Evolutionary conservation across 2,329 filamentous ascomycete genomes (phyloP).

Genomic region (Rutstroemia sp.): DNA sequence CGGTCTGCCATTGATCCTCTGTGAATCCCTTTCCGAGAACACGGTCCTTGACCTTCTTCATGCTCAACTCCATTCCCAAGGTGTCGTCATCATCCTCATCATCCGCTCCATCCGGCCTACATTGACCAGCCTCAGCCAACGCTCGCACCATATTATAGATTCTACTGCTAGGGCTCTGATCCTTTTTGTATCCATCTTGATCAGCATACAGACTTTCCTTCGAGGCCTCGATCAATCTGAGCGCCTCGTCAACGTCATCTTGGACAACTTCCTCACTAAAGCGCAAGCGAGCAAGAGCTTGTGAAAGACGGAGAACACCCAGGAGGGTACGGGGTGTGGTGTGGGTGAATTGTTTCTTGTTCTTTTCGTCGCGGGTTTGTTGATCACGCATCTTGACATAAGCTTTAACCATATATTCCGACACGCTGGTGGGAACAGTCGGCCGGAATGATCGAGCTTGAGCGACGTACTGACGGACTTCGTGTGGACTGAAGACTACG

Average conservation of each 20-base stretch:
- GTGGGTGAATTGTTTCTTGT: slow-evolving; percentile 88
- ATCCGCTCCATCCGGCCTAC: slow-evolving; percentile 34
- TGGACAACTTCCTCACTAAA: slow-evolving; percentile 80
- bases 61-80: slow-evolving; percentile 65
- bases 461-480: slow-evolving; percentile 94
- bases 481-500: slow-evolving; percentile 82
- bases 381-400: slow-evolving; percentile 92
- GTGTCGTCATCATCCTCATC: slow-evolving; percentile 67
- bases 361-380: slow-evolving; percentile 84
- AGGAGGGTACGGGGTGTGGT: slow-evolving; percentile 90
- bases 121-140: slow-evolving; percentile 76
- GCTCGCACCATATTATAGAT: slow-evolving; percentile 93
- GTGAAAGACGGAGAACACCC: slow-evolving; percentile 84
- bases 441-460: slow-evolving; percentile 86
- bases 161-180: slow-evolving; percentile 75
- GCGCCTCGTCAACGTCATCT: slow-evolving; percentile 92
- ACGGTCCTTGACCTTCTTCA: slow-evolving; percentile 82
- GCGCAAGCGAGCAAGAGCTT: slow-evolving; percentile 84
- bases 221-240: slow-evolving; percentile 85
- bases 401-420: slow-evolving; percentile 94
- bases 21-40: slow-evolving; percentile 97
- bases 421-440: slow-evolving; percentile 73
- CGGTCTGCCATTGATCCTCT: slow-evolving; percentile 79
- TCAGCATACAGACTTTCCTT: slow-evolving; percentile 85
- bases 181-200: slow-evolving; percentile 48